Evolutionary conservation across 202 grass and related monocot species (phyloP).

Genomic region (Schoenoplectus tabernaemontani): DNA sequence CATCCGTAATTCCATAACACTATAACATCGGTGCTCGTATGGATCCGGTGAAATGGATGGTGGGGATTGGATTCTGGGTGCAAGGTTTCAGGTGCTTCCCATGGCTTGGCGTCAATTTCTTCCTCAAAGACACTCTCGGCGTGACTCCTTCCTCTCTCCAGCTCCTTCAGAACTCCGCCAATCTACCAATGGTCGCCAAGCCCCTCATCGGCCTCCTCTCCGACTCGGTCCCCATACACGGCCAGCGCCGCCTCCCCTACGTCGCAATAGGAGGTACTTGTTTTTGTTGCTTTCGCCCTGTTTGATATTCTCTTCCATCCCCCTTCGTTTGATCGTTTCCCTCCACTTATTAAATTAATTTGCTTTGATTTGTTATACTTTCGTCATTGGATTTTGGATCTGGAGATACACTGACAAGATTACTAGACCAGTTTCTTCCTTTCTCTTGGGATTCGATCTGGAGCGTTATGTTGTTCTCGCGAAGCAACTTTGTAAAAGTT

Average conservation of each 20-base stretch:
- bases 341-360: not conserved
- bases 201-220: conserved; percentile 80
- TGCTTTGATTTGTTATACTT: not conserved
- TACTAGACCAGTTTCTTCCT: not conserved
- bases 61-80: conserved; percentile 83
- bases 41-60: conserved; percentile 44
- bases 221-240: conserved; percentile 63
- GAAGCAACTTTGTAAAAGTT: not conserved
- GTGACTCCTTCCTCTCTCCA: conserved; percentile 69
- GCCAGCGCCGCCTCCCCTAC: conserved; percentile 75
- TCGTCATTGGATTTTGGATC: not conserved
- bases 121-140: conserved; percentile 84
- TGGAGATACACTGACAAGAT: not conserved
- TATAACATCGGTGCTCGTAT: not conserved
- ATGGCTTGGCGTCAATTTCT: conserved; percentile 86
- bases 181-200: conserved; percentile 94
- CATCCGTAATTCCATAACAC: not conserved
- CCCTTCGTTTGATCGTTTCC: not conserved
- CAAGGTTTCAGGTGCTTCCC: conserved; percentile 94
- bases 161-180: conserved; percentile 87
- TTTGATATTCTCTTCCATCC: not conserved
- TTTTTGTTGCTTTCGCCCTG: not conserved
- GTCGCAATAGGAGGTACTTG: conserved; percentile 77
- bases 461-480: conserved; percentile 8
- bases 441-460: not conserved